A percentile compares a stretch with the other conserved stretches of the same genome.
These are phyloP conservation scores for Apiospora pterosperma DNA, from an alignment of 2,329 filamentous ascomycete species.

Conservation along the genomic window DNA sequence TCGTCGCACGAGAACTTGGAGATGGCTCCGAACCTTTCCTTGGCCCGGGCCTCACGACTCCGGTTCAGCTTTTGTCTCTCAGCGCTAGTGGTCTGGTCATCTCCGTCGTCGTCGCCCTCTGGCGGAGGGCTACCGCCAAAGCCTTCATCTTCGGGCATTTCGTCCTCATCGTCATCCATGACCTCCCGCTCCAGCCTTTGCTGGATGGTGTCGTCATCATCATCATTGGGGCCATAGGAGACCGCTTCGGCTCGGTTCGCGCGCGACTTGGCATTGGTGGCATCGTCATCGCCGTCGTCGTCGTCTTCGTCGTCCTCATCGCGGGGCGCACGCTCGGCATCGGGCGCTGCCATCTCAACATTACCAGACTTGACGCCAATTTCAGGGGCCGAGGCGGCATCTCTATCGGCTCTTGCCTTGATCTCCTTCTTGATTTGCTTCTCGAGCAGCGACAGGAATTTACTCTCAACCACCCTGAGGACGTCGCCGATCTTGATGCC, in stretches of 20 bases:
- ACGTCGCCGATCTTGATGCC: conserved; percentile 79
- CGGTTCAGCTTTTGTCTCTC: conserved; percentile 23
- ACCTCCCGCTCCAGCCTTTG: conserved; percentile 57
- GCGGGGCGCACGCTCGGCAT: conserved; percentile 25
- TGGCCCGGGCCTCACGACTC: conserved; percentile 62
- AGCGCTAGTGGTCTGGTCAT: conserved; percentile 22
- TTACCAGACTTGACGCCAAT: conserved; percentile 56
- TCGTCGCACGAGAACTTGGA: conserved; percentile 79
- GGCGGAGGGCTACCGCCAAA: conserved; percentile 47
- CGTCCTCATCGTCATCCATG: conserved; percentile 55
- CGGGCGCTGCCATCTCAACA: conserved; percentile 47
- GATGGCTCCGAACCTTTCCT: conserved; percentile 62
- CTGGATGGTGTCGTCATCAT: conserved; percentile 79
- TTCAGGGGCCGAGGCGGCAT: conserved; percentile 70
- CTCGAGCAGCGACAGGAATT: conserved; percentile 71
- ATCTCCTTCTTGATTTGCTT: conserved; percentile 72
- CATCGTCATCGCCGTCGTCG: conserved; percentile 76
- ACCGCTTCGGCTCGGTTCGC: conserved; percentile 77
- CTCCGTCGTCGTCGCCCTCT: conserved; percentile 36
- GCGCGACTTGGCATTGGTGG: conserved; percentile 68
- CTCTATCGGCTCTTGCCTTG: conserved; percentile 70
- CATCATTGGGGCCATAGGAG: conserved; percentile 89
- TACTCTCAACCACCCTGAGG: conserved; percentile 72
- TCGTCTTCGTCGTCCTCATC: conserved; percentile 65
- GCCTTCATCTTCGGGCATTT: conserved; percentile 51